phyloP scores from a whole-genome alignment of 2,329 filamentous ascomycete genomes.

The Alternaria sp. region DNA sequence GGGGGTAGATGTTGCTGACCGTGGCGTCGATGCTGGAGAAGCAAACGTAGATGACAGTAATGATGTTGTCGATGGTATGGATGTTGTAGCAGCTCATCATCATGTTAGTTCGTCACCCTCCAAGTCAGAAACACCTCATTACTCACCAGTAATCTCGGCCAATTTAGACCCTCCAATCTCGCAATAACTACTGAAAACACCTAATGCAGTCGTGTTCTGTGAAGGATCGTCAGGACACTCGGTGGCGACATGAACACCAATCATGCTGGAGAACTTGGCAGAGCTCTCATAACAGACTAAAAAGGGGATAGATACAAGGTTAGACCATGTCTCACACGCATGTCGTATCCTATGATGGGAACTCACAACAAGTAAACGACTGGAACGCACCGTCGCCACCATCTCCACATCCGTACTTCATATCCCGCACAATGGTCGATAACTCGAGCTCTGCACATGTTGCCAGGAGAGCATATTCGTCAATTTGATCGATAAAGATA shows the following conservation, averaged over 20 bases:
- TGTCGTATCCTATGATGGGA: not conserved
- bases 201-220: not conserved
- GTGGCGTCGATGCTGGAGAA: not conserved
- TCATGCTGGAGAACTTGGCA: conserved; percentile 10
- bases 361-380: conserved; percentile 6
- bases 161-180: not conserved
- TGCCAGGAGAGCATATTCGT: not conserved
- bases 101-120: not conserved
- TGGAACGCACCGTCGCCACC: not conserved
- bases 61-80: not conserved
- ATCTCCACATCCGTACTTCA: not conserved
- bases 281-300: conserved; percentile 5
- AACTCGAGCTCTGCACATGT: conserved; percentile 1
- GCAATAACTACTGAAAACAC: not conserved
- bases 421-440: conserved; percentile 3
- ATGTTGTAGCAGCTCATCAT: not conserved
- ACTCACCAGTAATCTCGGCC: not conserved
- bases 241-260: not conserved
- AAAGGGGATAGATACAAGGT: not conserved
- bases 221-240: conserved; percentile 1
- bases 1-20: not conserved
- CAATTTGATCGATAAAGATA: conserved; percentile 1
- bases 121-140: too few species aligned
- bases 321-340: not conserved
- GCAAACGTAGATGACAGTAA: not conserved